Percentiles rank a stretch among this genome's conserved stretches.
These are phyloP conservation scores for Rhodotorula sp. DNA, from an alignment of 1,284 basidiomycete genomes.

Conservation along the genomic window DNA sequence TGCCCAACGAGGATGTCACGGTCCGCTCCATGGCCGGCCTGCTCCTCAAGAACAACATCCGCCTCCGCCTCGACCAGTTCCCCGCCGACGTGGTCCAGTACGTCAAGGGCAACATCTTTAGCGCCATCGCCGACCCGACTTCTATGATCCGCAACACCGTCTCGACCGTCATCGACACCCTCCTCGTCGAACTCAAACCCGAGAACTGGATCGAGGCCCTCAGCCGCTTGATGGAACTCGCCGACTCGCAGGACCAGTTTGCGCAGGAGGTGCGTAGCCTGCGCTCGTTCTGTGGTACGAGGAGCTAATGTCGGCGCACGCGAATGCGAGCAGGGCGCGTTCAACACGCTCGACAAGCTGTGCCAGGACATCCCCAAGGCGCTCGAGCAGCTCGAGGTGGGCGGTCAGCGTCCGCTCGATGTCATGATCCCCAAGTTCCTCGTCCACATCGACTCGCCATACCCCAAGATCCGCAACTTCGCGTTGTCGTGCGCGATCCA, in stretches of 20 bases:
- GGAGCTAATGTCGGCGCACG: background rate
- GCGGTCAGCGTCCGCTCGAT: conserved; percentile 72
- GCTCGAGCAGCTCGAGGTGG: conserved; percentile 82
- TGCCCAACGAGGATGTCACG: conserved; percentile 81
- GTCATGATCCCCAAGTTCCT: conserved; percentile 96
- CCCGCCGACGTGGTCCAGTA: conserved; percentile 70
- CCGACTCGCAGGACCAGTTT: conserved; percentile 71
- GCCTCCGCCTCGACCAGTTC: conserved; percentile 62
- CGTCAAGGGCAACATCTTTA: conserved; percentile 78
- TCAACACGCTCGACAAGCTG: conserved; percentile 91
- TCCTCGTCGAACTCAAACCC: conserved; percentile 72
- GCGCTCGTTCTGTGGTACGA: background rate
- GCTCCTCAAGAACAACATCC: conserved; percentile 88
- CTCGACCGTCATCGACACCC: conserved; percentile 83
- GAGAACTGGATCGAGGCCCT: conserved; percentile 91
- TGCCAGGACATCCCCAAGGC: conserved; percentile 96
- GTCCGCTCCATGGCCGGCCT: conserved; percentile 95
- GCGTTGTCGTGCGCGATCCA: conserved; percentile 92
- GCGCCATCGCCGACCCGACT: conserved; percentile 74
- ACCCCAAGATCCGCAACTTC: conserved; percentile 85
- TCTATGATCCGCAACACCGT: conserved; percentile 88
- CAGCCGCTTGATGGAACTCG: conserved; percentile 72
- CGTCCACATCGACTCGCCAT: conserved; percentile 62
- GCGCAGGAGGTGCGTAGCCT: conserved; percentile 76
- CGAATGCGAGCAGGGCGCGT: conserved; percentile 71